Evolutionary conservation across 2,329 filamentous ascomycete genomes (phyloP).

Genomic region (Talaromyces sp.): DNA sequence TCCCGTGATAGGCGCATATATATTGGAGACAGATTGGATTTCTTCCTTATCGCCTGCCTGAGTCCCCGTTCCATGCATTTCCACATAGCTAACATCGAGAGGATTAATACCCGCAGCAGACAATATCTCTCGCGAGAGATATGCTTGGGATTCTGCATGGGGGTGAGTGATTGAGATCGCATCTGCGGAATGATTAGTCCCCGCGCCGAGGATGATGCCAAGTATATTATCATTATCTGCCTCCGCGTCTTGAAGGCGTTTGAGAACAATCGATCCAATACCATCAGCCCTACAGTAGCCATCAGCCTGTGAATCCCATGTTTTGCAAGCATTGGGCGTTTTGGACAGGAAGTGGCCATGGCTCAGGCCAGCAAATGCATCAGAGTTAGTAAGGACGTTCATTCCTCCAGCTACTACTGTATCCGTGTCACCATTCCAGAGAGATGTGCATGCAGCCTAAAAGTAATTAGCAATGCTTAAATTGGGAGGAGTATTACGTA

Average conservation of each 20-base stretch:
- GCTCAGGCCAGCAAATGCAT: conserved; percentile 72
- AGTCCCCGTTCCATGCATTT: conserved; percentile 87
- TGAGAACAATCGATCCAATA: conserved; percentile 70
- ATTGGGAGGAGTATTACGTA: background rate
- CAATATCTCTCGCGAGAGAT: conserved; percentile 67
- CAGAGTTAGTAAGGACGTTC: conserved; percentile 73
- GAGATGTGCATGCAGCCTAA: conserved; percentile 59
- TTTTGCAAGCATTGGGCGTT: conserved; percentile 67
- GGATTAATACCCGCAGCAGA: conserved; percentile 71
- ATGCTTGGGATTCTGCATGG: conserved; percentile 71
- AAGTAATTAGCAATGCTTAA: too few species aligned
- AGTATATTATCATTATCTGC: conserved; percentile 67
- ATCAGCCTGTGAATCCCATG: conserved; percentile 75
- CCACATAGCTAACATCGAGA: conserved; percentile 74
- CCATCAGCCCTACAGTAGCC: conserved; percentile 79
- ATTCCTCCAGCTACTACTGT: conserved; percentile 73
- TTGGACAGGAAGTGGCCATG: conserved; percentile 75
- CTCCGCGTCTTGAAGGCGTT: conserved; percentile 73
- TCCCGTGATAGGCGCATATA: conserved; percentile 56
- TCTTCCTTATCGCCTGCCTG: conserved; percentile 80
- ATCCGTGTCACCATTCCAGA: conserved; percentile 74
- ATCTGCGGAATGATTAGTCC: conserved; percentile 55
- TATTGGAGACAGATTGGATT: conserved; percentile 69
- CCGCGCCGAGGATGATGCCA: conserved; percentile 70
- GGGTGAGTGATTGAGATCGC: conserved; percentile 76